These are phyloP conservation scores for Cladophialophora bantiana DNA, from an alignment of 2,329 filamentous ascomycete genomes.

Conservation along the genomic window DNA sequence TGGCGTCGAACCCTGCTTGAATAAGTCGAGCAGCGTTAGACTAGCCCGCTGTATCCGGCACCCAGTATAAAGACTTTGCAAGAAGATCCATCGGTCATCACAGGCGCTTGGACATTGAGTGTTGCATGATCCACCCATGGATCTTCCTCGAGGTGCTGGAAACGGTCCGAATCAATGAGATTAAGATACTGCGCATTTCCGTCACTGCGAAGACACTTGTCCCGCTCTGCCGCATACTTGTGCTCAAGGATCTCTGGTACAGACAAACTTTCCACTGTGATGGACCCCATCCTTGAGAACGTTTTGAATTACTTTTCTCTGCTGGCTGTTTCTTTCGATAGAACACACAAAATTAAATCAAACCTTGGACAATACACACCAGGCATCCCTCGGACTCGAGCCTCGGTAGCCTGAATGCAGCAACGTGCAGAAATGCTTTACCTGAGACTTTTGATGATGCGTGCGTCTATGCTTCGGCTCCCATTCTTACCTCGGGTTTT, in stretches of 20 bases:
- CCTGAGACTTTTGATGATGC: background rate
- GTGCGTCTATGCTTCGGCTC: background rate
- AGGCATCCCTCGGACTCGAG: background rate
- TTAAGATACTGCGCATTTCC: constrained; percentile 28
- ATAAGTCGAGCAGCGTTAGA: constrained; percentile 25
- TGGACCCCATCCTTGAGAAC: background rate
- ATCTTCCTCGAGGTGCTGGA: constrained; percentile 22
- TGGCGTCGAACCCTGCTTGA: constrained; percentile 18
- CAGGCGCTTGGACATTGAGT: constrained; percentile 12
- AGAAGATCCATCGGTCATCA: constrained; percentile 12
- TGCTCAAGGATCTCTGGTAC: background rate
- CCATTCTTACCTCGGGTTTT: background rate
- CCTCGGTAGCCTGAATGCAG: constrained; percentile 1
- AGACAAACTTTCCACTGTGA: background rate
- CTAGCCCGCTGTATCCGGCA: constrained; percentile 35
- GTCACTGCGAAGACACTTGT: constrained; percentile 27
- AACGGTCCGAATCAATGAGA: constrained; percentile 11
- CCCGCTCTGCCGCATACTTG: constrained; percentile 28
- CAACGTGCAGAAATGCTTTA: background rate
- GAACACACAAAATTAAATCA: background rate
- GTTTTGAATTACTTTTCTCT: background rate
- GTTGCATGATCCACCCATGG: constrained; percentile 23
- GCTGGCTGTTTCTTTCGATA: background rate
- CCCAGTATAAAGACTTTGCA: constrained; percentile 35
- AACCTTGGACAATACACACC: background rate